These are phyloP conservation scores for Triglochin maritima DNA, from an alignment of 106 monocot species.

Conservation along the genomic window DNA sequence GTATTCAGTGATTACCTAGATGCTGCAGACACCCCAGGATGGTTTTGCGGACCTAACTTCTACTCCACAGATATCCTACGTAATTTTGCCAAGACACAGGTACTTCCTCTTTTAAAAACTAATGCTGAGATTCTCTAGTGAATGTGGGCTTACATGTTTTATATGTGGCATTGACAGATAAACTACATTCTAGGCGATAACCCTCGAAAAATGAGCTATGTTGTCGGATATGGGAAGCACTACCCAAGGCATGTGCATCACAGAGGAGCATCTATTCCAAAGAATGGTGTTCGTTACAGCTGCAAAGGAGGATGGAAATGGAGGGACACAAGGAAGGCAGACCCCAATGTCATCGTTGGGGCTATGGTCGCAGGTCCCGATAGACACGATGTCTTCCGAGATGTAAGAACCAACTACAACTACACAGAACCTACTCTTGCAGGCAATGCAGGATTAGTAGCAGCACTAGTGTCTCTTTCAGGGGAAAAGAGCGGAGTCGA, in stretches of 20 bases:
- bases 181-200: slow-evolving; percentile 39
- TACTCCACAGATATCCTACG: slow-evolving; percentile 14
- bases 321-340: slow-evolving; percentile 18
- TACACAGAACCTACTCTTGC: slow-evolving; percentile 49
- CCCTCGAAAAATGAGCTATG: slow-evolving; percentile 45
- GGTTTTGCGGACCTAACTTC: slow-evolving; percentile 23
- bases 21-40: slow-evolving; percentile 13
- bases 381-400: slow-evolving; percentile 26
- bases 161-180: slow-evolving; percentile 14
- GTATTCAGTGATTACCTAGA: slow-evolving; percentile 22
- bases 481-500: slow-evolving; percentile 18
- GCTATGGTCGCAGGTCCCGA: slow-evolving; percentile 59
- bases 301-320: slow-evolving; percentile 48
- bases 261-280: slow-evolving; percentile 47
- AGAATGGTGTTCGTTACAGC: slow-evolving; percentile 15
- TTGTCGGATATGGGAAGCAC: slow-evolving; percentile 31
- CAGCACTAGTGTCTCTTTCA: slow-evolving; percentile 34
- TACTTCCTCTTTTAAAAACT: neutral
- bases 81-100: slow-evolving; percentile 16
- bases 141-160: neutral
- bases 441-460: slow-evolving; percentile 54
- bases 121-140: neutral
- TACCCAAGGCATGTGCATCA: slow-evolving; percentile 51
- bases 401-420: slow-evolving; percentile 24
- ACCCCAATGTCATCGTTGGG: slow-evolving; percentile 36